A percentile compares a stretch with the other conserved stretches of the same genome.
Evolutionary conservation across 257 asterid species (phyloP).

Genomic region (Petunia axillaris): DNA sequence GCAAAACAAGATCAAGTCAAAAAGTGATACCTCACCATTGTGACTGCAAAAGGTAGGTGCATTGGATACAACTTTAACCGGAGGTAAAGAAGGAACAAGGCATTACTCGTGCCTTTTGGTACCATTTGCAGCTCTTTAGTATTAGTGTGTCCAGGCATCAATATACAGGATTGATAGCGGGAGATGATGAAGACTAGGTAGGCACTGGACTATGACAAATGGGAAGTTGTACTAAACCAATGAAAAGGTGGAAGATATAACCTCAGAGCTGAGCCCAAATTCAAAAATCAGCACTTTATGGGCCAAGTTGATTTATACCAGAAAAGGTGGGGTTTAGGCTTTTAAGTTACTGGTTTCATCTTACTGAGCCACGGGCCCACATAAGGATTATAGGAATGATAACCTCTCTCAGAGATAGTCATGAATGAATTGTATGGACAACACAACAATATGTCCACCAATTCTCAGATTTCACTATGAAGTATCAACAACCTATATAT

Average conservation of each 20-base stretch:
- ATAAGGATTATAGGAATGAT: neutral
- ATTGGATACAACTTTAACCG: neutral
- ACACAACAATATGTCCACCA: neutral
- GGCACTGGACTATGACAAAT: neutral
- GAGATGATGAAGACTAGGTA: neutral
- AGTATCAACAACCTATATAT: neutral
- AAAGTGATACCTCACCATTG: neutral
- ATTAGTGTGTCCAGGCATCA: conserved; percentile 14
- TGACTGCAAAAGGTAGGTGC: neutral
- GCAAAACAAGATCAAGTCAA: neutral
- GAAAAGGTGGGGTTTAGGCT: neutral
- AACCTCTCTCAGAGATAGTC: neutral
- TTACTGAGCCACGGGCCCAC: neutral
- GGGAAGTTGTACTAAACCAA: neutral
- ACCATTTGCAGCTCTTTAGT: neutral
- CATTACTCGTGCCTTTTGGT: neutral
- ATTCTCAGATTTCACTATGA: neutral
- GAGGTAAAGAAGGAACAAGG: neutral
- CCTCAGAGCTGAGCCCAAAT: neutral
- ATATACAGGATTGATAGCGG: neutral
- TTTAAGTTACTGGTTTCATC: neutral
- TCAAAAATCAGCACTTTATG: neutral
- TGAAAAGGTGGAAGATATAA: neutral
- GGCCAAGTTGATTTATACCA: neutral
- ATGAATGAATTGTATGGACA: neutral